These are phyloP conservation scores for Diphasiastrum complanatum DNA, from an alignment of 83 land plant species.

Conservation along the genomic window DNA sequence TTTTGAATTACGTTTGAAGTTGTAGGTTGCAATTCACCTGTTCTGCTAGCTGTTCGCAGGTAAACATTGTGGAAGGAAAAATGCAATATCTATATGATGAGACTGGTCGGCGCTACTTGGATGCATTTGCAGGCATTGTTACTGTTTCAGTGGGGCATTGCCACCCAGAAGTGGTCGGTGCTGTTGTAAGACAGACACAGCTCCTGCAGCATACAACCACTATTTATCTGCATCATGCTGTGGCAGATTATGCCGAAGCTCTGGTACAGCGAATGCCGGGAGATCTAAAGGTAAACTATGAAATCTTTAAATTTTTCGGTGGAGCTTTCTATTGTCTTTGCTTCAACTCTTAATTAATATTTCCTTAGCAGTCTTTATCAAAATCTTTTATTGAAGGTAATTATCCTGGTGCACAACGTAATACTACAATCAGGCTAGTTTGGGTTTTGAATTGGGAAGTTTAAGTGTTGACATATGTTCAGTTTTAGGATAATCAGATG, in stretches of 20 bases:
- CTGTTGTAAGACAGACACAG: constrained; percentile 62
- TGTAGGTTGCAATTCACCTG: not conserved
- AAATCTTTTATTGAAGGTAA: too few relatives aligned
- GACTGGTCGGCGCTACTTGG: constrained; percentile 61
- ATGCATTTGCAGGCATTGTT: constrained; percentile 76
- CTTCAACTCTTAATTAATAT: too few relatives aligned
- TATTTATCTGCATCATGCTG: constrained; percentile 88
- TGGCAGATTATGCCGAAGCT: constrained; percentile 88
- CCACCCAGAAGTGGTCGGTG: constrained; percentile 69
- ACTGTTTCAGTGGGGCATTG: constrained; percentile 85
- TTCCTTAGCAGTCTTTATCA: too few relatives aligned
- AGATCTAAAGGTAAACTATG: constrained; percentile 59
- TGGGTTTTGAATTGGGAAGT: too few relatives aligned
- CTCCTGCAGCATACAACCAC: constrained; percentile 90
- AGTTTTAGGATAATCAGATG: too few relatives aligned
- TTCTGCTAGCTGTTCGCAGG: constrained; percentile 29
- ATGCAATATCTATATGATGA: constrained; percentile 86
- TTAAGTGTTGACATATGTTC: too few relatives aligned
- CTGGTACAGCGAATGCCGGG: constrained; percentile 86
- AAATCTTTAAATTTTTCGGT: not conserved
- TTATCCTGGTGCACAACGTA: too few relatives aligned
- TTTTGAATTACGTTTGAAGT: too few relatives aligned
- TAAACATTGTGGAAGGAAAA: constrained; percentile 81
- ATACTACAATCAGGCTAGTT: too few relatives aligned
- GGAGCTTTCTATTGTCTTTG: too few relatives aligned